Conservation (phyloP, 1,284 basidiomycete genomes). For the Fistulina hepatica region DNA sequence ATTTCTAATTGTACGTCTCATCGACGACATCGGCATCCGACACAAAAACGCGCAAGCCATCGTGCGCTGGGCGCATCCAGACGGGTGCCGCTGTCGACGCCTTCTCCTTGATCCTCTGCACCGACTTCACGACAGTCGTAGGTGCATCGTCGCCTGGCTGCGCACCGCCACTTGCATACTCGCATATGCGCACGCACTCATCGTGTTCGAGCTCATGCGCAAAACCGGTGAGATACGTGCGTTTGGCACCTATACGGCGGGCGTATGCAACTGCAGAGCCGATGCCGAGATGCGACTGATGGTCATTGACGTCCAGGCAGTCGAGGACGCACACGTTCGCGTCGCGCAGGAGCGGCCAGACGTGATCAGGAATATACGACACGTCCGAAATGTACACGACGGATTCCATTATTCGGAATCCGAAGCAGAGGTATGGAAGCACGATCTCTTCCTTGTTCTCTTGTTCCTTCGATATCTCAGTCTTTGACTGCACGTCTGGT, state of each 20-base stretch:
- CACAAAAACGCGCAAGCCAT: conserved; percentile 48
- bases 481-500: not conserved
- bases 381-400: conserved; percentile 69
- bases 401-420: conserved; percentile 58
- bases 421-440: conserved; percentile 58
- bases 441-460: conserved; percentile 24
- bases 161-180: conserved; percentile 32
- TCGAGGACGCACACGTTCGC: conserved; percentile 63
- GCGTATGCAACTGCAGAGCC: conserved; percentile 44
- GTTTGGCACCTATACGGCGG: conserved; percentile 39
- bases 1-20: conserved; percentile 34
- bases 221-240: conserved; percentile 67
- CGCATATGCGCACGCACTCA: conserved; percentile 49
- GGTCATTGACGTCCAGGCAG: conserved; percentile 48
- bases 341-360: conserved; percentile 49
- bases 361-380: conserved; percentile 58
- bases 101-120: conserved; percentile 24
- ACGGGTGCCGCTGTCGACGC: conserved; percentile 28
- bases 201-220: conserved; percentile 59
- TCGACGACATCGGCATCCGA: conserved; percentile 34
- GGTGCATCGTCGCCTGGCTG: not conserved
- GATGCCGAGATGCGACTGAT: conserved; percentile 67
- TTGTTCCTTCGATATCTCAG: not conserved
- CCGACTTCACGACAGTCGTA: not conserved
- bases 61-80: conserved; percentile 64